Conservation (phyloP, 768 basidiomycete genomes). For the Podaxis mareebaensis region DNA sequence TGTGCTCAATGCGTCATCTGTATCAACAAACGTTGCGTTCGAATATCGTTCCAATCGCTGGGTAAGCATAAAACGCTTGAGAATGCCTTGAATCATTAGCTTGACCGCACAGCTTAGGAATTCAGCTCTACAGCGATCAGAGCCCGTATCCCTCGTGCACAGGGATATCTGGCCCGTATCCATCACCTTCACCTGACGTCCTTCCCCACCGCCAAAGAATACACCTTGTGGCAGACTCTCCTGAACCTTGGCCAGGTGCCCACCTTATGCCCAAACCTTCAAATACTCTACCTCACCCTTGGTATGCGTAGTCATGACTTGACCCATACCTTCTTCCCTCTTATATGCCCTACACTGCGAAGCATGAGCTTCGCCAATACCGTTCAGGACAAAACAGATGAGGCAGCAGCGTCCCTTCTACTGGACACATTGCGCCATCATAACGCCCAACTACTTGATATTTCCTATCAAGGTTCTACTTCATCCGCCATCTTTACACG, state of each 20-base stretch:
- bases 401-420: not conserved
- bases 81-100: not conserved
- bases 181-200: not conserved
- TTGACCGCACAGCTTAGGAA: not conserved
- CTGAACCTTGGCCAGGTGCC: not conserved
- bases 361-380: not conserved
- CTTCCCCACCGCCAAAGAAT: not conserved
- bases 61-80: not conserved
- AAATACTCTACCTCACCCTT: not conserved
- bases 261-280: not conserved
- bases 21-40: not conserved
- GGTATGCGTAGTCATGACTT: not conserved
- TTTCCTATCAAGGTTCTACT: not conserved
- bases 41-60: not conserved
- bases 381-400: not conserved
- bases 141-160: not conserved
- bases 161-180: not conserved
- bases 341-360: not conserved
- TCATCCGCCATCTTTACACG: not conserved
- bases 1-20: not conserved
- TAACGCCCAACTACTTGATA: not conserved
- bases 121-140: not conserved
- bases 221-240: not conserved
- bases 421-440: not conserved
- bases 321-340: not conserved